Evolutionary conservation across 2,329 filamentous ascomycete genomes (phyloP).

Genomic region (Teratosphaeria viscida): DNA sequence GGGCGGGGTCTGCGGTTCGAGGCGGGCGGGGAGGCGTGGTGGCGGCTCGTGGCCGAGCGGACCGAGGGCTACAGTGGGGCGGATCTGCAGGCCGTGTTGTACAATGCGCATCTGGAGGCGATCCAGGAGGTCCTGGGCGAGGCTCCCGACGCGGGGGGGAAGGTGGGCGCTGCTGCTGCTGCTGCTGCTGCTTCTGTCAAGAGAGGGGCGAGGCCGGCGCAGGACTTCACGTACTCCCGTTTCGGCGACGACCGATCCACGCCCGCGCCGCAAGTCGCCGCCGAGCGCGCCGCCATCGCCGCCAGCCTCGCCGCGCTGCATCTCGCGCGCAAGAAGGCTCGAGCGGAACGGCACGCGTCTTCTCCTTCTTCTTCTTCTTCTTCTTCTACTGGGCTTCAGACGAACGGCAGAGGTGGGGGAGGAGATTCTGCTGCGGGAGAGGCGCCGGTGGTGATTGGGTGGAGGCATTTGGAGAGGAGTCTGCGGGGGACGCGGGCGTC

Average conservation of each 20-base stretch:
- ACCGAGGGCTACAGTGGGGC: slow-evolving; percentile 91
- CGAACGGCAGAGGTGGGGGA: slow-evolving; percentile 2
- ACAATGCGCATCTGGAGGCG: slow-evolving; percentile 92
- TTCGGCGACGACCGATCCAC: slow-evolving; percentile 48
- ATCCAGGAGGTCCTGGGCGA: slow-evolving; percentile 79
- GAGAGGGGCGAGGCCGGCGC: neutral
- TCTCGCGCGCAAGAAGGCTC: slow-evolving; percentile 54
- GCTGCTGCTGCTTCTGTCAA: neutral
- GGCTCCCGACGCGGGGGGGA: slow-evolving; percentile 20
- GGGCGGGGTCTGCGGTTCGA: slow-evolving; percentile 68
- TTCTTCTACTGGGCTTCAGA: slow-evolving; percentile 6
- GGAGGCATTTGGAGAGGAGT: slow-evolving; percentile 72
- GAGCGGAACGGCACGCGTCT: slow-evolving; percentile 36
- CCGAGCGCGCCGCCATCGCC: slow-evolving; percentile 67
- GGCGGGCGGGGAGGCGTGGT: slow-evolving; percentile 40
- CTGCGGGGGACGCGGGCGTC: slow-evolving; percentile 69
- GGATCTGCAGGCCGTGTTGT: slow-evolving; percentile 87
- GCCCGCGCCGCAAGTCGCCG: slow-evolving; percentile 26
- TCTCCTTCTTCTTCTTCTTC: slow-evolving; percentile 7
- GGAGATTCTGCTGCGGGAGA: neutral
- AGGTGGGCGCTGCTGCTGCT: slow-evolving; percentile 5
- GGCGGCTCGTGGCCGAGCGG: slow-evolving; percentile 56
- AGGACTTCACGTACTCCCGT: slow-evolving; percentile 60
- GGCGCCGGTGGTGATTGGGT: slow-evolving; percentile 50
- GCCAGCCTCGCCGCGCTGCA: slow-evolving; percentile 77